These are phyloP conservation scores for Albizia julibrissin DNA, from an alignment of 306 rosid species.

Conservation along the genomic window DNA sequence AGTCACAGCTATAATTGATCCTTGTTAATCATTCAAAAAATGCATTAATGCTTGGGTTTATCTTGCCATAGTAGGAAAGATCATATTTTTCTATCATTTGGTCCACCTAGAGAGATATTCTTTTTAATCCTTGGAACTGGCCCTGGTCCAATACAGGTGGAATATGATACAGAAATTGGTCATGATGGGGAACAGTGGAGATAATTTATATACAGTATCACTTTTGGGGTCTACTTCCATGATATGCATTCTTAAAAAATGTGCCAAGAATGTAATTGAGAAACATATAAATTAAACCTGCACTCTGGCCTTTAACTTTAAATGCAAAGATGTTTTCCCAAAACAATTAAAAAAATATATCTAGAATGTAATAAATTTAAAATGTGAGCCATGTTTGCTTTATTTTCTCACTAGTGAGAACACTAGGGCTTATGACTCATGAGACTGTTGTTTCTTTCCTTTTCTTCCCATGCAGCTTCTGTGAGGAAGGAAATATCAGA, in stretches of 20 bases:
- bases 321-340: background rate
- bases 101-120: background rate
- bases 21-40: no score
- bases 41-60: slow-evolving; percentile 1
- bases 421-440: background rate
- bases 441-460: background rate
- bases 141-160: background rate
- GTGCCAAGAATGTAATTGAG: background rate
- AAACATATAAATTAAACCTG: background rate
- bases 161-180: background rate
- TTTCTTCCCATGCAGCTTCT: slow-evolving; percentile 60
- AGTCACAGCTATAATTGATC: background rate
- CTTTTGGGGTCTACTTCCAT: background rate
- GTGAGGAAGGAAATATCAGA: slow-evolving; percentile 94
- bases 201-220: background rate
- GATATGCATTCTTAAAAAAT: background rate
- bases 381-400: background rate
- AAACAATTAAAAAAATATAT: background rate
- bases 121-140: no score
- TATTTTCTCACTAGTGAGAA: background rate
- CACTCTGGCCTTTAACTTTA: background rate
- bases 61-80: slow-evolving; percentile 1
- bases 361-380: no score
- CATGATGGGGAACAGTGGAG: background rate
- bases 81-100: background rate